Percentiles rank a stretch among this genome's conserved stretches.
Conservation (phyloP, 2,329 filamentous ascomycete genomes). For the Cadophora sp. region DNA sequence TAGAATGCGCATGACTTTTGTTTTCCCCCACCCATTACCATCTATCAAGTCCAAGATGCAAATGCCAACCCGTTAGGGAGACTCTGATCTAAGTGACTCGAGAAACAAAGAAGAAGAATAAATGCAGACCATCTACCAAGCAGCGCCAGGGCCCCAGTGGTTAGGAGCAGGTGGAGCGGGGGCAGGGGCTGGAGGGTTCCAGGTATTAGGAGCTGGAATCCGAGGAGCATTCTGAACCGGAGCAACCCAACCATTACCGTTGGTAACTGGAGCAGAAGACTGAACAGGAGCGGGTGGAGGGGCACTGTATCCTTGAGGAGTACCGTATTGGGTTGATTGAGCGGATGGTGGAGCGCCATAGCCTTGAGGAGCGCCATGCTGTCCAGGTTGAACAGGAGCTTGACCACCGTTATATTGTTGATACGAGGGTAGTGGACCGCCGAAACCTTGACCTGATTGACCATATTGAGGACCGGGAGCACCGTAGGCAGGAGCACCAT, state of each 20-base stretch:
- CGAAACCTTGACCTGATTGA: constrained; percentile 1
- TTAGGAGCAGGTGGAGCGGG: background rate
- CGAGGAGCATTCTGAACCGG: background rate
- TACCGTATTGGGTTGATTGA: background rate
- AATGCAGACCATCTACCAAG: constrained; percentile 1
- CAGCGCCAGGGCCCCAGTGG: background rate
- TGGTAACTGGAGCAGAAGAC: background rate
- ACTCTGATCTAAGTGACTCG: constrained; percentile 7
- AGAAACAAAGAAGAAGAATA: background rate
- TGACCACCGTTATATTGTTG: background rate
- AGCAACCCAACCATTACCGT: background rate
- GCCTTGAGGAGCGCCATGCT: background rate
- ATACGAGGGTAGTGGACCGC: background rate
- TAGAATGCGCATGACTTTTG: constrained; percentile 1
- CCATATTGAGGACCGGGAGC: constrained; percentile 2
- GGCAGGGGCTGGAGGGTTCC: background rate
- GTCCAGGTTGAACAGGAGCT: background rate
- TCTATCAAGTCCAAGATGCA: constrained; percentile 11
- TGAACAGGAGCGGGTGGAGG: background rate
- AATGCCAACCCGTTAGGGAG: constrained; percentile 5
- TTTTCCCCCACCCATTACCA: background rate
- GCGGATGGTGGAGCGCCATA: background rate
- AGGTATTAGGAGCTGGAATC: background rate
- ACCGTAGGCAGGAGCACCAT: constrained; percentile 15
- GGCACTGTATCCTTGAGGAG: background rate